A percentile compares a stretch with the other conserved stretches of the same genome.
Conservation (phyloP, 805 yeast genomes). For the Spathaspora girioi region DNA sequence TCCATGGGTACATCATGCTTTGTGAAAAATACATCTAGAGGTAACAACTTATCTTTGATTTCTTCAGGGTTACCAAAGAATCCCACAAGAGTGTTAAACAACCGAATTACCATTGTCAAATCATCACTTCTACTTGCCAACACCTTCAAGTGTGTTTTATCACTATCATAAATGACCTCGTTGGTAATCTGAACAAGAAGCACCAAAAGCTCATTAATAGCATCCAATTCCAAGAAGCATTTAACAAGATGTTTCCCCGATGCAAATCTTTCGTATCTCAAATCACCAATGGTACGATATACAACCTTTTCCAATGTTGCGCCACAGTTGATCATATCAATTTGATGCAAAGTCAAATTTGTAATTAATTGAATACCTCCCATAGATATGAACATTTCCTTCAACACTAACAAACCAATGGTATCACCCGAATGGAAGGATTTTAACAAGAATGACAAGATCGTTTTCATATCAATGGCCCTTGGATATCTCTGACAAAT, state of each 20-base stretch:
- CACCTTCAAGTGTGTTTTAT: conserved; percentile 58
- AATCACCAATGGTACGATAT: conserved; percentile 56
- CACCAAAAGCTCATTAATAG: conserved; percentile 62
- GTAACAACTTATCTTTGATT: conserved; percentile 32
- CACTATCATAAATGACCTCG: conserved; percentile 31
- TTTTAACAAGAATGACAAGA: conserved; percentile 57
- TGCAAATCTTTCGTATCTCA: conserved; percentile 42
- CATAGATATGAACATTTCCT: conserved; percentile 65
- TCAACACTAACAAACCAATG: conserved; percentile 59
- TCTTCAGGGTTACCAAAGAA: conserved; percentile 41
- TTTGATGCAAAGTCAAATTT: conserved; percentile 64
- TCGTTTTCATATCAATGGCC: conserved; percentile 57
- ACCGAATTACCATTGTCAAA: conserved; percentile 59
- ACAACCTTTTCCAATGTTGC: conserved; percentile 52
- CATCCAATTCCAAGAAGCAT: conserved; percentile 39
- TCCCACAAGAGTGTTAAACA: conserved; percentile 55
- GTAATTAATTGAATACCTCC: conserved; percentile 74
- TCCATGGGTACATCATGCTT: conserved; percentile 46
- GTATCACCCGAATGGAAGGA: conserved; percentile 59
- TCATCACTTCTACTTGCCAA: conserved; percentile 73
- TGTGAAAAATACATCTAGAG: conserved; percentile 38
- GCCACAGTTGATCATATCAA: conserved; percentile 64
- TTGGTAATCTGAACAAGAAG: conserved; percentile 50
- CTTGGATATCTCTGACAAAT: conserved; percentile 52
- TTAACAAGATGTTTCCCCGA: conserved; percentile 52